Percentiles rank a stretch among this genome's conserved stretches.
phyloP scores from a whole-genome alignment of 768 basidiomycete genomes.

The Gyrodon lividus region DNA sequence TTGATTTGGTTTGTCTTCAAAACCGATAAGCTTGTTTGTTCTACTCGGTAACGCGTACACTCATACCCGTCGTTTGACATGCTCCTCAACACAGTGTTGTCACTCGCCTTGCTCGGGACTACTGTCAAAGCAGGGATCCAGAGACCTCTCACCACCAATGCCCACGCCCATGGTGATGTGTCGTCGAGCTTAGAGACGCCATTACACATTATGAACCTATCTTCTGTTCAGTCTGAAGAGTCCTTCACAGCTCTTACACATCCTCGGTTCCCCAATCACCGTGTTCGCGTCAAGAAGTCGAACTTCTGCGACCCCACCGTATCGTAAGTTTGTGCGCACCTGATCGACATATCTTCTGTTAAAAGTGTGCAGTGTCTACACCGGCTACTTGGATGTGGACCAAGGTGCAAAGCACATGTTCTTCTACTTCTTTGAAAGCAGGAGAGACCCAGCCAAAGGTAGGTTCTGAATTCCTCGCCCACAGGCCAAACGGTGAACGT shows the following conservation, averaged over 20 bases:
- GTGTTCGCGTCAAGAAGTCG: slow-evolving; percentile 59
- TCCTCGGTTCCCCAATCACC: slow-evolving; percentile 51
- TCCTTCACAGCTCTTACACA: slow-evolving; percentile 43
- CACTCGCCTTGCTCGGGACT: slow-evolving; percentile 4
- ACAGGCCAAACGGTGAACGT: background rate
- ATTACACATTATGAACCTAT: slow-evolving; percentile 16
- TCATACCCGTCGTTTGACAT: background rate
- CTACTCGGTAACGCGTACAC: background rate
- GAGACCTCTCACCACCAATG: slow-evolving; percentile 1
- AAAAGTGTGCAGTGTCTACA: slow-evolving; percentile 36
- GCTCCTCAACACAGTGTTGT: slow-evolving; percentile 4
- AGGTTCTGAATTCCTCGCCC: background rate
- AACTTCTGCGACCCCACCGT: slow-evolving; percentile 65
- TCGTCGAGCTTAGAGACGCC: background rate
- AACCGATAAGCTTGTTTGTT: background rate
- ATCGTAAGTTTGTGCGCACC: slow-evolving; percentile 14
- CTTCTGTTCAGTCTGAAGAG: slow-evolving; percentile 25
- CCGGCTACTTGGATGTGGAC: slow-evolving; percentile 47
- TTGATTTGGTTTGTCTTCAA: background rate
- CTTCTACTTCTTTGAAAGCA: slow-evolving; percentile 63
- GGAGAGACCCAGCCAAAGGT: slow-evolving; percentile 44
- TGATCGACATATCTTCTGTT: background rate
- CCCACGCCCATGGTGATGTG: background rate
- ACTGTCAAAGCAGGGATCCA: slow-evolving; percentile 7
- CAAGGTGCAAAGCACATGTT: slow-evolving; percentile 52